phyloP scores from a whole-genome alignment of 2,329 filamentous ascomycete genomes.

The Beauveria varroae region DNA sequence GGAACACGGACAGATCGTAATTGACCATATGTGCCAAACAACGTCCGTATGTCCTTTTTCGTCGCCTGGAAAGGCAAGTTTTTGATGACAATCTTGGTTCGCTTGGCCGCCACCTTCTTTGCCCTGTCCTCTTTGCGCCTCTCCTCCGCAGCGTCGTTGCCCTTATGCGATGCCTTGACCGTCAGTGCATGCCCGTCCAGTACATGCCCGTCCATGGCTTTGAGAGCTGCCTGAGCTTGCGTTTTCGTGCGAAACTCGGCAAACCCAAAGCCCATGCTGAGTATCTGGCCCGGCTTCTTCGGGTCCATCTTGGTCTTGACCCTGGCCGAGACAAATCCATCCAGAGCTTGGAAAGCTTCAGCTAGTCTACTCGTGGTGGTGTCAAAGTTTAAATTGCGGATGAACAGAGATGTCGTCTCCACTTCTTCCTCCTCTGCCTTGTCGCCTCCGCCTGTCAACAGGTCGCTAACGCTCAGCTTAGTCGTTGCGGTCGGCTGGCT shows the following conservation, averaged over 20 bases:
- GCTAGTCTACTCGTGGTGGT: slow-evolving; percentile 72
- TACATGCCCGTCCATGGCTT: slow-evolving; percentile 79
- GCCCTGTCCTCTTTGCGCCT: slow-evolving; percentile 72
- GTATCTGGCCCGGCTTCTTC: slow-evolving; percentile 78
- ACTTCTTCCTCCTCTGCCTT: slow-evolving; percentile 45
- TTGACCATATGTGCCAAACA: slow-evolving; percentile 87
- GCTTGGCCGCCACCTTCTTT: slow-evolving; percentile 68
- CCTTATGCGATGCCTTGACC: slow-evolving; percentile 81
- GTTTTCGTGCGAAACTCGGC: slow-evolving; percentile 75
- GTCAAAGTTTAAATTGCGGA: slow-evolving; percentile 88
- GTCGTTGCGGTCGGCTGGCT: slow-evolving; percentile 37
- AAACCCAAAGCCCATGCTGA: slow-evolving; percentile 98
- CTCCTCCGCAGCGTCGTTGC: slow-evolving; percentile 80
- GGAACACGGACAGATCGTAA: slow-evolving; percentile 88
- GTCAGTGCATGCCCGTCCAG: slow-evolving; percentile 83
- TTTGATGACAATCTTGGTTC: slow-evolving; percentile 95
- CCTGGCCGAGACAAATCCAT: slow-evolving; percentile 80
- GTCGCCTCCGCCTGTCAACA: slow-evolving; percentile 50
- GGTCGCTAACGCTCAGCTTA: slow-evolving; percentile 61
- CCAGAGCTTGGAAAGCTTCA: slow-evolving; percentile 70
- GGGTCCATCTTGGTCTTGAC: slow-evolving; percentile 92
- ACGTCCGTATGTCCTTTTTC: slow-evolving; percentile 81
- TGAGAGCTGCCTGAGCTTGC: slow-evolving; percentile 71
- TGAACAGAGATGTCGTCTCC: slow-evolving; percentile 74
- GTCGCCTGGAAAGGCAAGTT: slow-evolving; percentile 94